These are phyloP conservation scores for Spergularia azorica DNA, from an alignment of 179 eudicot species.

Conservation along the genomic window DNA sequence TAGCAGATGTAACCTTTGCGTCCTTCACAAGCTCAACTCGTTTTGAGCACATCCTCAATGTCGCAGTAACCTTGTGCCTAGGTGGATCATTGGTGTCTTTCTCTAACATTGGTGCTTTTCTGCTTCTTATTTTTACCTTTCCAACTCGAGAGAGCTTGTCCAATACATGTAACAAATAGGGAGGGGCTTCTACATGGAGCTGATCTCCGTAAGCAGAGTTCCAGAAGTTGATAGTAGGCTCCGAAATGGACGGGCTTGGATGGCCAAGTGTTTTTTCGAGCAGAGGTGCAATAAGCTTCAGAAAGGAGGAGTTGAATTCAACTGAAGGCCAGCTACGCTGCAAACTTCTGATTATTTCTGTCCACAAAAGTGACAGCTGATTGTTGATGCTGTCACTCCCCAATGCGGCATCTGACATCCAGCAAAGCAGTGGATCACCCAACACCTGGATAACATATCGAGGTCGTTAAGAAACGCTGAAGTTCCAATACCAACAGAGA, in stretches of 20 bases:
- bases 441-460: slow-evolving; percentile 39
- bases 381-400: slow-evolving; percentile 20
- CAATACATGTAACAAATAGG: slow-evolving; percentile 45
- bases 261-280: slow-evolving; percentile 64
- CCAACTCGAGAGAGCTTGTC: slow-evolving; percentile 65
- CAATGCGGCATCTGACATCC: slow-evolving; percentile 46
- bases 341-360: slow-evolving; percentile 51
- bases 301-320: slow-evolving; percentile 56
- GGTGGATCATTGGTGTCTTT: slow-evolving; percentile 13
- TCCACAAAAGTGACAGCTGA: slow-evolving; percentile 61
- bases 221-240: slow-evolving; percentile 72
- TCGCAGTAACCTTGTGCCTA: slow-evolving; percentile 42
- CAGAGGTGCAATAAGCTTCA: slow-evolving; percentile 53
- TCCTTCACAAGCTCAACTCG: slow-evolving; percentile 53
- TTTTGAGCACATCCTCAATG: slow-evolving; percentile 56
- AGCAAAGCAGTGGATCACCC: slow-evolving; percentile 49
- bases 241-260: slow-evolving; percentile 61
- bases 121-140: slow-evolving; percentile 44
- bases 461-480: neutral
- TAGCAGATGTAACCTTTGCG: slow-evolving; percentile 3
- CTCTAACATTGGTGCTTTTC: slow-evolving; percentile 19
- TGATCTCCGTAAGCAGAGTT: slow-evolving; percentile 65
- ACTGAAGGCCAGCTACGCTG: slow-evolving; percentile 58
- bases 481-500: neutral
- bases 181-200: slow-evolving; percentile 54